These are phyloP conservation scores for Avena sativa DNA, from an alignment of 176 grass and related monocot species.

Conservation along the genomic window DNA sequence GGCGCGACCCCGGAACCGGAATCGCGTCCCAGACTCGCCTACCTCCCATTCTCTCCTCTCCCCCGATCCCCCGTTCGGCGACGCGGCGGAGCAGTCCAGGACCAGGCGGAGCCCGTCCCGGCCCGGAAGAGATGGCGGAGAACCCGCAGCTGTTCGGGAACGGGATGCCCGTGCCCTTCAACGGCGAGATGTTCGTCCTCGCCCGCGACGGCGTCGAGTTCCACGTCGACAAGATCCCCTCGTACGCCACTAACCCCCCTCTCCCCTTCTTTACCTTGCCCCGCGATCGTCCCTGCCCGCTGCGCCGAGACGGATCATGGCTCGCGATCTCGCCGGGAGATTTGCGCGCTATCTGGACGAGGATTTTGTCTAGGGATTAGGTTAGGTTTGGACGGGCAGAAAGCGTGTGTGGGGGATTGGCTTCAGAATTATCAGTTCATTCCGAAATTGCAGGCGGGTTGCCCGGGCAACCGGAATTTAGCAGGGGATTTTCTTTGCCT, in stretches of 20 bases:
- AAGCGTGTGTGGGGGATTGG: background rate
- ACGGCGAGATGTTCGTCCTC: constrained; percentile 93
- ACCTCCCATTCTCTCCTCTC: background rate
- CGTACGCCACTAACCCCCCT: constrained; percentile 41
- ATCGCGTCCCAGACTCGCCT: background rate
- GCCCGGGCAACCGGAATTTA: background rate
- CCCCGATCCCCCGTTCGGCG: constrained; percentile 11
- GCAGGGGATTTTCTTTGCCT: background rate
- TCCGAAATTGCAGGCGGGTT: background rate
- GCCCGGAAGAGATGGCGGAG: constrained; percentile 65
- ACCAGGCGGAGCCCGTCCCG: background rate
- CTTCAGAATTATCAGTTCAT: background rate
- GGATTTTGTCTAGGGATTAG: constrained; percentile 8
- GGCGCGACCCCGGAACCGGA: constrained; percentile 4
- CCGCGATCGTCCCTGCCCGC: too few relatives aligned
- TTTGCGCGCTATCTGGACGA: background rate
- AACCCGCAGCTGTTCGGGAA: constrained; percentile 91
- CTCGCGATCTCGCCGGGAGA: background rate
- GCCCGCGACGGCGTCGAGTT: constrained; percentile 93
- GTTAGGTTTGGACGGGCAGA: background rate
- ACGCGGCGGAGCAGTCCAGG: background rate
- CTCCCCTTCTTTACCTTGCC: too few relatives aligned
- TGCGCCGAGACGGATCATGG: background rate
- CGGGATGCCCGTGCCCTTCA: constrained; percentile 90
- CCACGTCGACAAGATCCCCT: constrained; percentile 96